These are phyloP conservation scores for Exophiala viscosa DNA, from an alignment of 2,329 filamentous ascomycete species.

Conservation along the genomic window DNA sequence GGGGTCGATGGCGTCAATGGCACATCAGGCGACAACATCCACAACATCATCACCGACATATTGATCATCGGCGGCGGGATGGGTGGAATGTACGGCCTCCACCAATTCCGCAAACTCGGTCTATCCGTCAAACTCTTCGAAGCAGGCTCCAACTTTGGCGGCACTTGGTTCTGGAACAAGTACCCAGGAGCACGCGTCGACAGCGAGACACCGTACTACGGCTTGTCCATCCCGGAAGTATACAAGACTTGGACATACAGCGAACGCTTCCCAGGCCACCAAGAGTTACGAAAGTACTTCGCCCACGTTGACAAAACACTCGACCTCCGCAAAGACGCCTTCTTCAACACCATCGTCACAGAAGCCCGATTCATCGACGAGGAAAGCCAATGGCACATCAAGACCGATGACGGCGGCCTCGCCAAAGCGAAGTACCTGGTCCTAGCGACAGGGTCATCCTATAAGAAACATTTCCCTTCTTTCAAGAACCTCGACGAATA, in stretches of 20 bases:
- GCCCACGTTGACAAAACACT: slow-evolving; percentile 38
- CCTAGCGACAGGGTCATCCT: slow-evolving; percentile 35
- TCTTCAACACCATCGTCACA: slow-evolving; percentile 24
- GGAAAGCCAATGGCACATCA: slow-evolving; percentile 37
- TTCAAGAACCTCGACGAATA: slow-evolving; percentile 59
- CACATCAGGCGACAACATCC: too few species aligned
- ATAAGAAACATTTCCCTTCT: slow-evolving; percentile 57
- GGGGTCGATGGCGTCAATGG: too few species aligned
- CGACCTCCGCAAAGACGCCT: slow-evolving; percentile 37
- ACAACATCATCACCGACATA: slow-evolving; percentile 6
- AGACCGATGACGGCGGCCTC: slow-evolving; percentile 33
- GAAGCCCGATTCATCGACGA: slow-evolving; percentile 31
- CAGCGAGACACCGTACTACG: slow-evolving; percentile 38
- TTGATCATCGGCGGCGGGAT: slow-evolving; percentile 24
- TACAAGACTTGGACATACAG: slow-evolving; percentile 47
- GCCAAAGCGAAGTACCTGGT: slow-evolving; percentile 15
- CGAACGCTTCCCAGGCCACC: slow-evolving; percentile 37
- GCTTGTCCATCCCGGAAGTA: slow-evolving; percentile 50
- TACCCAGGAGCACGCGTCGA: slow-evolving; percentile 56
- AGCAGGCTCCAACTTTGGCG: slow-evolving; percentile 33
- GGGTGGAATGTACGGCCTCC: slow-evolving; percentile 24
- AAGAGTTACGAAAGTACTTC: slow-evolving; percentile 41
- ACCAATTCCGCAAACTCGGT: slow-evolving; percentile 31
- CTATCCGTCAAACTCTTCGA: slow-evolving; percentile 35
- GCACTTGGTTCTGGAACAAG: slow-evolving; percentile 53